Conservation (phyloP, 192 early-diverging fungal genomes). For the Helicostylum pulchrum region DNA sequence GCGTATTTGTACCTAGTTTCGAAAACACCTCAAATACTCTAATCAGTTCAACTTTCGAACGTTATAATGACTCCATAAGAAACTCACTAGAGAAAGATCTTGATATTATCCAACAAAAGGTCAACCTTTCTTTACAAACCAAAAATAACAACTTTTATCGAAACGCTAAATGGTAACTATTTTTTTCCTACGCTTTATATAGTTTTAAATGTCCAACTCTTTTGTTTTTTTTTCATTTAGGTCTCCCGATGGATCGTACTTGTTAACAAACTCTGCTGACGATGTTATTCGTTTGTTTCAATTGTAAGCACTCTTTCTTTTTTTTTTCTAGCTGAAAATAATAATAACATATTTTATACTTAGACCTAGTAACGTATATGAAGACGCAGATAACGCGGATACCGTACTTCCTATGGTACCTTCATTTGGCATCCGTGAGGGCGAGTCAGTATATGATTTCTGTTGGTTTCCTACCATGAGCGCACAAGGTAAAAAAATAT, state of each 20-base stretch:
- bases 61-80: neutral
- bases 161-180: conserved; percentile 52
- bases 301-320: conserved; percentile 32
- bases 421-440: conserved; percentile 35
- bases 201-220: neutral
- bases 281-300: conserved; percentile 56
- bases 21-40: neutral
- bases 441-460: conserved; percentile 60
- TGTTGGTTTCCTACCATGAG: conserved; percentile 63
- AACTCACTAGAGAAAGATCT: neutral
- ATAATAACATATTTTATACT: no score
- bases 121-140: neutral
- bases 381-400: neutral
- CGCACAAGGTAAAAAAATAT: conserved; percentile 44
- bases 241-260: conserved; percentile 67
- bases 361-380: conserved; percentile 12
- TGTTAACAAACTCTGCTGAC: conserved; percentile 63
- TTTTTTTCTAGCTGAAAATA: neutral
- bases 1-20: conserved; percentile 6
- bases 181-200: neutral
- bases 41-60: neutral
- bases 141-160: conserved; percentile 57
- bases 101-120: neutral
- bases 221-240: conserved; percentile 35
- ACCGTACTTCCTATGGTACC: neutral